These are phyloP conservation scores for Podospora pseudopauciseta DNA, from an alignment of 495 filamentous ascomycete species.

Conservation along the genomic window DNA sequence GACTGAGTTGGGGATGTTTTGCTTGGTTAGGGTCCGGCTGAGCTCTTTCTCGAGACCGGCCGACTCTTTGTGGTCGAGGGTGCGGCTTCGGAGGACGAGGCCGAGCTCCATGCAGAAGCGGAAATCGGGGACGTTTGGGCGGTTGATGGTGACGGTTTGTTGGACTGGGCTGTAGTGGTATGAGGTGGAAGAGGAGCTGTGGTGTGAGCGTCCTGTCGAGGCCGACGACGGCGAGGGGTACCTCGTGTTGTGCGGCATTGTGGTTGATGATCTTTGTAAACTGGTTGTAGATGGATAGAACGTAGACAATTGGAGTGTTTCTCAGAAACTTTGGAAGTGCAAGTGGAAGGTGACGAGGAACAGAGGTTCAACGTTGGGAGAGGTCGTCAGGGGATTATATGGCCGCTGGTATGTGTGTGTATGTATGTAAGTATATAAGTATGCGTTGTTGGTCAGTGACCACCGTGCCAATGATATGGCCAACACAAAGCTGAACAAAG, in stretches of 20 bases:
- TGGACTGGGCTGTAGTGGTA: not conserved
- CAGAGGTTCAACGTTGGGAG: not conserved
- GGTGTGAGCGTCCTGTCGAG: not conserved
- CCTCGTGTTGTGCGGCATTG: not conserved
- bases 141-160: not conserved
- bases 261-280: not conserved
- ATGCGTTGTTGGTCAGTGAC: not conserved
- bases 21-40: constrained; percentile 16
- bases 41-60: constrained; percentile 25
- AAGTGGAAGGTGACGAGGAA: not conserved
- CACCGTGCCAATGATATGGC: not conserved
- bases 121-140: constrained; percentile 22
- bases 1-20: constrained; percentile 23
- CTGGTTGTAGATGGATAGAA: not conserved
- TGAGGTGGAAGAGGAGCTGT: not conserved
- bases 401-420: not conserved
- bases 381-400: not conserved
- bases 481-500: constrained; percentile 4
- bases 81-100: constrained; percentile 29
- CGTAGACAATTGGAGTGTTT: not conserved
- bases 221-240: constrained; percentile 3
- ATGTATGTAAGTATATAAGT: not conserved
- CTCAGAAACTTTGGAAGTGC: not conserved
- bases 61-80: constrained; percentile 19
- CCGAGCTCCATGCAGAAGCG: constrained; percentile 29